These are phyloP conservation scores for Kodamaea arcana DNA, from an alignment of 1,139 yeast genomes.

Conservation along the genomic window DNA sequence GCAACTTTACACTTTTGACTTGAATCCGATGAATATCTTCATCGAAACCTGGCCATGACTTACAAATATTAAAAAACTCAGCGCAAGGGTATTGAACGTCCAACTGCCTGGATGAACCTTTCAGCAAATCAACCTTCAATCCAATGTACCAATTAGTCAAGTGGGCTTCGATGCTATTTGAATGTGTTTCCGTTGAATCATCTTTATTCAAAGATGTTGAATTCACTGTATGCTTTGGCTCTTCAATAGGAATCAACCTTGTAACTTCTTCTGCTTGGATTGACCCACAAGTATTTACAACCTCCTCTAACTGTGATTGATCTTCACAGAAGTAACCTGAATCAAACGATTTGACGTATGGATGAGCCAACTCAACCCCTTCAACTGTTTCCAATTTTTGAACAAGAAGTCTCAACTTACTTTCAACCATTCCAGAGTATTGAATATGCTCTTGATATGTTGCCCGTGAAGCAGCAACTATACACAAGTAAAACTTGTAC, in stretches of 20 bases:
- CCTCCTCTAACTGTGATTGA: conserved; percentile 45
- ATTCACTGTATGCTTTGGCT: too few relatives aligned
- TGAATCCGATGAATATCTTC: conserved; percentile 54
- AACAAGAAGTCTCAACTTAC: conserved; percentile 76
- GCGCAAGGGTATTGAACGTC: conserved; percentile 91
- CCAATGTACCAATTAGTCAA: conserved; percentile 81
- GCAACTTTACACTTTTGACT: conserved; percentile 73
- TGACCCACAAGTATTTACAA: conserved; percentile 55
- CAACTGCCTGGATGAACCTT: conserved; percentile 52
- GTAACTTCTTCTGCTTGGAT: conserved; percentile 36
- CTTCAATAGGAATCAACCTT: conserved; percentile 8
- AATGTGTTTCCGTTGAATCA: conserved; percentile 18
- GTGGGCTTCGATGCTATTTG: conserved; percentile 41
- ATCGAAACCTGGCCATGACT: conserved; percentile 64
- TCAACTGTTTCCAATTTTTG: conserved; percentile 73
- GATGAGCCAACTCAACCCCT: conserved; percentile 83
- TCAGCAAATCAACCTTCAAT: conserved; percentile 52
- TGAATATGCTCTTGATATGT: conserved; percentile 75
- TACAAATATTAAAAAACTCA: conserved; percentile 78
- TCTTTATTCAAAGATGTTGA: conserved; percentile 9
- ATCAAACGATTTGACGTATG: conserved; percentile 76
- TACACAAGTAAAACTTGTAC: conserved; percentile 82
- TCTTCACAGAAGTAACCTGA: conserved; percentile 51
- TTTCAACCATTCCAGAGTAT: conserved; percentile 92
- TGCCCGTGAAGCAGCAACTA: conserved; percentile 72